Base-by-base conservation (phyloP, 208 protist genomes). In the Wallacemonas sp. region DNA sequence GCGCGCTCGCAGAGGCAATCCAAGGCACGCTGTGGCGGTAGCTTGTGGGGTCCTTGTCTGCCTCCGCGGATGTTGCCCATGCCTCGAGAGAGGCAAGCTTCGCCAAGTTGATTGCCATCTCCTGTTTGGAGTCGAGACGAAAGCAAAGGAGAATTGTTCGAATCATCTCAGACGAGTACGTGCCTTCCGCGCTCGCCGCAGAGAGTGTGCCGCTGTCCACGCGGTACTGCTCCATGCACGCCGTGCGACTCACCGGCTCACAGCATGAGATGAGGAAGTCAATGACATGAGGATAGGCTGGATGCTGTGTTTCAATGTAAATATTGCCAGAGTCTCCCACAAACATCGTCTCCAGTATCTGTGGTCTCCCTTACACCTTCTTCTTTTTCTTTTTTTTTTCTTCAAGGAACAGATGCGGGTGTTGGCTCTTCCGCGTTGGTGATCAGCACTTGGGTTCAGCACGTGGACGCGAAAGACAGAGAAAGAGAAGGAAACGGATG, bases 251-350 rank as follows among this genome's bases (percentile, higher is more conserved):
- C n/a, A 94, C 88, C 6, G 91, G 91, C 73, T 96, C 86, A 72
- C 84, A 93, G 77, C 87, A 94, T 2, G 86, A 90, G 28, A 91
- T 77, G 30, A 96, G 84, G 60, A 96, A 96, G 71, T 96, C 86
- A 19, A 64, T 67, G 17, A 96, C 68, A 42, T 84, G 75, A 22
- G 74, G 67, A 66, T 94, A 94, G 9, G 82, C 85, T 0, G 87
- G 81, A 70, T 94, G 85, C n/a, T 66, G 66, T 49, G 61, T 85
- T 60, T 93, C 73, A 45, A 96, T 68, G 49, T 78, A 94, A 27
- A 96, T 74, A 54, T 76, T 83, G 42, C 90, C 90, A 2, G 75
- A 74, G 5, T 72, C 68, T 0, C 83, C 80, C 1, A 94, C 70
- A 74, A 86, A 83, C 89, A 93, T 92, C 19, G 26, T 49, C n/a